Conservation (phyloP, 2,329 filamentous ascomycete species). For the Cladosporium sp. region DNA sequence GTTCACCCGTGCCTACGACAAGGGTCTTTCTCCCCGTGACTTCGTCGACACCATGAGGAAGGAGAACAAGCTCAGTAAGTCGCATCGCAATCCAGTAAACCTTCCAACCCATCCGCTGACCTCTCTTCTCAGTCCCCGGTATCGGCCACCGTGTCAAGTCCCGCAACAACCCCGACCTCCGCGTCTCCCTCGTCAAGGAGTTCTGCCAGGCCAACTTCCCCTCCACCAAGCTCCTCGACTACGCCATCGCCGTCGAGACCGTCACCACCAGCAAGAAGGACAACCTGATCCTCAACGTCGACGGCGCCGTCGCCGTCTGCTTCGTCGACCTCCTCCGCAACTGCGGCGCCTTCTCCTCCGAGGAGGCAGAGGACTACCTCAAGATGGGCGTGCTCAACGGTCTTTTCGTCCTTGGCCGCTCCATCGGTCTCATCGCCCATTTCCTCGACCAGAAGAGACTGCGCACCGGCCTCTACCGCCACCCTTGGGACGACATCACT, state of each 20-base stretch:
- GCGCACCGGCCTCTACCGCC: slow-evolving; percentile 95
- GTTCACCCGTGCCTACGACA: slow-evolving; percentile 97
- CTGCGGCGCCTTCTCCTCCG: slow-evolving; percentile 90
- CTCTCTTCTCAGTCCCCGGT: slow-evolving; percentile 64
- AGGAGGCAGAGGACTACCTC: slow-evolving; percentile 98
- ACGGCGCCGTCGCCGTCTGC: slow-evolving; percentile 96
- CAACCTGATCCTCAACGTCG: slow-evolving; percentile 98
- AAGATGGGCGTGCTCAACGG: slow-evolving; percentile 99
- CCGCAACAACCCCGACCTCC: slow-evolving; percentile 98
- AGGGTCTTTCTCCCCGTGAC: slow-evolving; percentile 95
- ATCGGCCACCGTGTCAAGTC: slow-evolving; percentile 99
- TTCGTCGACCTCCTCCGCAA: slow-evolving; percentile 97
- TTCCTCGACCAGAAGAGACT: slow-evolving; percentile 99
- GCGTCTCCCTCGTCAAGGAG: slow-evolving; percentile 99
- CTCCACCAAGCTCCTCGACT: slow-evolving; percentile 96
- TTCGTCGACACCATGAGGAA: slow-evolving; percentile 99
- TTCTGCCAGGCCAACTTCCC: slow-evolving; percentile 98
- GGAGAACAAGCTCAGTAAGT: slow-evolving; percentile 94
- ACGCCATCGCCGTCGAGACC: slow-evolving; percentile 93
- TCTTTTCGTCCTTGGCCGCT: slow-evolving; percentile 94
- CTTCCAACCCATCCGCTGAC: slow-evolving; percentile 24
- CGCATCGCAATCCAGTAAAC: background rate
- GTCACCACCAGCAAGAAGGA: slow-evolving; percentile 99
- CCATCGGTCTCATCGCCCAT: slow-evolving; percentile 98
- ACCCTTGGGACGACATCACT: slow-evolving; percentile 96